These are phyloP conservation scores for Trametes meyenii DNA, from an alignment of 768 basidiomycete genomes.

Conservation along the genomic window DNA sequence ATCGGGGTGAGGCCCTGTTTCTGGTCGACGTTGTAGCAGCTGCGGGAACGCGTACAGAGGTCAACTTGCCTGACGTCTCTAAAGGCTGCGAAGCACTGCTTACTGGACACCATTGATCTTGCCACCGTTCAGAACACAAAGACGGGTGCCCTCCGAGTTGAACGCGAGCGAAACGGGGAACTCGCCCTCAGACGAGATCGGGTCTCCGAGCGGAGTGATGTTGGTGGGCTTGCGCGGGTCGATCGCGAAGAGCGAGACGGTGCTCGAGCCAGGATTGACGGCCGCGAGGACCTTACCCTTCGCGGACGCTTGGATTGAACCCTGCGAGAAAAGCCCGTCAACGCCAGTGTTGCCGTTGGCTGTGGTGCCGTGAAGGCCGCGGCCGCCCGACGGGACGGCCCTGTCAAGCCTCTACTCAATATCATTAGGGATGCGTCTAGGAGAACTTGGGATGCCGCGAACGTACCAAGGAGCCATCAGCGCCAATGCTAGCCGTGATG, in stretches of 20 bases:
- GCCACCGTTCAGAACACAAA: slow-evolving; percentile 43
- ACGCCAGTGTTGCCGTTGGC: slow-evolving; percentile 18
- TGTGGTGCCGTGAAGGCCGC: slow-evolving; percentile 28
- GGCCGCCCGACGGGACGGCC: slow-evolving; percentile 22
- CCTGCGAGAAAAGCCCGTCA: slow-evolving; percentile 29
- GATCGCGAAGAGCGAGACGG: slow-evolving; percentile 43
- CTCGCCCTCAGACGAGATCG: slow-evolving; percentile 48
- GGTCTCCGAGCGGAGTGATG: slow-evolving; percentile 46
- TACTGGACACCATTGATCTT: slow-evolving; percentile 40
- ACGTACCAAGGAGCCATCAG: slow-evolving; percentile 45
- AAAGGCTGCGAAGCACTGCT: slow-evolving; percentile 5
- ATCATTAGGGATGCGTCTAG: background rate
- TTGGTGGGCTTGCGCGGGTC: slow-evolving; percentile 45
- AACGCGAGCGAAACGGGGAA: slow-evolving; percentile 51
- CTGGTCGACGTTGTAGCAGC: slow-evolving; percentile 49
- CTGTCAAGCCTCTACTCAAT: slow-evolving; percentile 21
- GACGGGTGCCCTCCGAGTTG: slow-evolving; percentile 34
- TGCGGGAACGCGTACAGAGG: slow-evolving; percentile 13
- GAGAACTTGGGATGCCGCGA: background rate
- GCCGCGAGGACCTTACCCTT: slow-evolving; percentile 26
- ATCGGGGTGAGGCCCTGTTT: slow-evolving; percentile 44
- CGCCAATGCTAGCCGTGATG: slow-evolving; percentile 43
- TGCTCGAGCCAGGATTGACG: slow-evolving; percentile 48
- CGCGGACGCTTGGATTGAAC: slow-evolving; percentile 28
- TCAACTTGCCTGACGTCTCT: background rate